Conservation (phyloP, 2,329 filamentous ascomycete species). For the Colletotrichum sp. region DNA sequence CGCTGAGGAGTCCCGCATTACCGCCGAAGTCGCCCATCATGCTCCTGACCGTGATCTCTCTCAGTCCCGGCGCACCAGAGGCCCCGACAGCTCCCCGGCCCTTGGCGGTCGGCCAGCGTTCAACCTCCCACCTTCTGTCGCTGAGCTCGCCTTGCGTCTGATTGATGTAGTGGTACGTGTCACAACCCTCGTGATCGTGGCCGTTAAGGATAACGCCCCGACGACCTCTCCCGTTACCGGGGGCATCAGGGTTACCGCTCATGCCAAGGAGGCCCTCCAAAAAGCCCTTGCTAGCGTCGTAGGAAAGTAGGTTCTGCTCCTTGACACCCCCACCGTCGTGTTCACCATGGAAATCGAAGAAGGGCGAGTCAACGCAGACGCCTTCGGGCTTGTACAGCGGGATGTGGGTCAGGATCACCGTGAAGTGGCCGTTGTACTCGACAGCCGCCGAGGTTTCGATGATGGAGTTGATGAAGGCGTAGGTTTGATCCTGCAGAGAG, state of each 20-base stretch:
- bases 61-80: constrained; percentile 64
- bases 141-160: constrained; percentile 51
- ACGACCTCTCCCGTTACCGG: constrained; percentile 68
- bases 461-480: constrained; percentile 74
- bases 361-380: constrained; percentile 82
- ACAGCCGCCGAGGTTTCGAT: constrained; percentile 69
- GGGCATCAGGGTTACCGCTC: constrained; percentile 63
- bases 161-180: constrained; percentile 83
- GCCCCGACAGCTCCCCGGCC: constrained; percentile 43
- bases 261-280: constrained; percentile 85
- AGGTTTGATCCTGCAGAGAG: constrained; percentile 76
- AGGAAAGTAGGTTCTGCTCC: constrained; percentile 90
- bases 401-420: constrained; percentile 88
- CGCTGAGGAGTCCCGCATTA: constrained; percentile 84
- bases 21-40: constrained; percentile 99
- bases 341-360: constrained; percentile 79
- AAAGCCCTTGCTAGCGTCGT: constrained; percentile 74
- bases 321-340: constrained; percentile 71
- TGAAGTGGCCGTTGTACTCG: constrained; percentile 69
- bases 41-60: constrained; percentile 91
- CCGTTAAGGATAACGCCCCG: constrained; percentile 86
- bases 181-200: constrained; percentile 94
- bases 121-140: constrained; percentile 55
- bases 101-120: constrained; percentile 51
- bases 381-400: constrained; percentile 85